phyloP scores from a whole-genome alignment of 2,329 filamentous ascomycete species.

The Lachnellula willkommii region DNA sequence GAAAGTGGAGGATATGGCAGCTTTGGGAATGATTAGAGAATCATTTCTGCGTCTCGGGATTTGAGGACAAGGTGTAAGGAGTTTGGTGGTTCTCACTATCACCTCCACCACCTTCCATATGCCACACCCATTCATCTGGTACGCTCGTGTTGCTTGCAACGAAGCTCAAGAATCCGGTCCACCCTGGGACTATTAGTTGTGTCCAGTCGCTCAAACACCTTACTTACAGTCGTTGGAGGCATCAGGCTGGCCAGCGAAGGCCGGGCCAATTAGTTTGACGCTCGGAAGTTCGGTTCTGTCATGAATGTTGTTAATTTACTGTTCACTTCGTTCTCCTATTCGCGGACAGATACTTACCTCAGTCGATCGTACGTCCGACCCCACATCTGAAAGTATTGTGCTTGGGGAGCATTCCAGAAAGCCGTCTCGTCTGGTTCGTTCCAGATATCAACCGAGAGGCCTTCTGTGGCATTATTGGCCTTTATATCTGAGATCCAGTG shows the following conservation, averaged over 20 bases:
- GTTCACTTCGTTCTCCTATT: neutral
- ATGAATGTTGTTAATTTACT: neutral
- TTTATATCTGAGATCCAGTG: slow-evolving; percentile 36
- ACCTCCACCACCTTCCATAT: slow-evolving; percentile 34
- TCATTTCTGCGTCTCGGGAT: too few species aligned
- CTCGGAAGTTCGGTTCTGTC: neutral
- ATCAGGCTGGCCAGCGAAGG: slow-evolving; percentile 31
- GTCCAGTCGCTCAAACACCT: neutral
- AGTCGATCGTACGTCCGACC: slow-evolving; percentile 35
- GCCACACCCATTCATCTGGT: slow-evolving; percentile 41
- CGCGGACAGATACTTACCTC: slow-evolving; percentile 25
- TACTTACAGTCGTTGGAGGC: slow-evolving; percentile 1
- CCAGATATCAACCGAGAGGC: slow-evolving; percentile 46
- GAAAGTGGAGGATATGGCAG: too few species aligned
- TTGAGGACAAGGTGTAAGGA: too few species aligned
- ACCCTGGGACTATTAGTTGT: slow-evolving; percentile 28
- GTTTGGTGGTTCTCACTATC: slow-evolving; percentile 14
- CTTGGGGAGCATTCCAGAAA: slow-evolving; percentile 34
- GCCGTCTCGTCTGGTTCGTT: slow-evolving; percentile 43
- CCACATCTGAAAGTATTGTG: slow-evolving; percentile 39
- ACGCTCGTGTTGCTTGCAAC: slow-evolving; percentile 35
- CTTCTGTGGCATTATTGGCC: slow-evolving; percentile 34
- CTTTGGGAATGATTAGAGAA: too few species aligned
- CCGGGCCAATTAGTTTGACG: slow-evolving; percentile 34
- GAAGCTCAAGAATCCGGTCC: slow-evolving; percentile 34